Evolutionary conservation across 768 basidiomycete species (phyloP).

Genomic region (Rhizopogon rudus): DNA sequence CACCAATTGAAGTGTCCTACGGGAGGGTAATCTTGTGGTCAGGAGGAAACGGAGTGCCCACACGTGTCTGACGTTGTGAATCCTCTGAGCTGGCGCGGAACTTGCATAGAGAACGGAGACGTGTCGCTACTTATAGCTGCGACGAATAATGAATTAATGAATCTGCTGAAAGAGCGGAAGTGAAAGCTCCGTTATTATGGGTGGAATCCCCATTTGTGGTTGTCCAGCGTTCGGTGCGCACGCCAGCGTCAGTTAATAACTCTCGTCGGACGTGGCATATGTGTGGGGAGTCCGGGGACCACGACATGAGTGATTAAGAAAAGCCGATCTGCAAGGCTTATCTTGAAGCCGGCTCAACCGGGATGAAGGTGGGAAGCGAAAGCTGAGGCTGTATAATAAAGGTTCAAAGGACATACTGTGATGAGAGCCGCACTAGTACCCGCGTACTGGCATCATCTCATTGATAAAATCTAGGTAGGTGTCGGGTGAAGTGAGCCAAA

Average conservation of each 20-base stretch:
- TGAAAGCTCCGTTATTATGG: too few species aligned
- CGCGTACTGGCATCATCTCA: too few species aligned
- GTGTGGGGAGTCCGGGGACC: too few species aligned
- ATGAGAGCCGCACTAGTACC: background rate
- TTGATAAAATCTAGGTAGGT: background rate
- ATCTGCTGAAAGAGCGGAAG: too few species aligned
- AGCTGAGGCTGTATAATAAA: background rate
- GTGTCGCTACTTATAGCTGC: too few species aligned
- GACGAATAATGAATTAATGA: too few species aligned
- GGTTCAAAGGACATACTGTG: too few species aligned
- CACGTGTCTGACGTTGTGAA: background rate
- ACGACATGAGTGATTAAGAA: background rate
- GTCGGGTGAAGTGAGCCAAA: background rate
- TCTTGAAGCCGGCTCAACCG: conserved; percentile 1
- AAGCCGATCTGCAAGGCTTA: background rate
- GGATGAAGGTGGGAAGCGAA: conserved; percentile 7
- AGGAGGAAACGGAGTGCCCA: background rate
- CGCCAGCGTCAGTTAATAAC: too few species aligned
- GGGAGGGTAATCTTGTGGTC: background rate
- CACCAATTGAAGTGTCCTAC: background rate
- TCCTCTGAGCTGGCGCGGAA: background rate
- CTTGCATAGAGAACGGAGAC: background rate
- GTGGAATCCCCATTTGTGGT: too few species aligned
- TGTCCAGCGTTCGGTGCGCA: too few species aligned
- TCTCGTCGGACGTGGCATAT: too few species aligned